These are phyloP conservation scores for Fusarium poae DNA, from an alignment of 2,329 filamentous ascomycete genomes.

Conservation along the genomic window DNA sequence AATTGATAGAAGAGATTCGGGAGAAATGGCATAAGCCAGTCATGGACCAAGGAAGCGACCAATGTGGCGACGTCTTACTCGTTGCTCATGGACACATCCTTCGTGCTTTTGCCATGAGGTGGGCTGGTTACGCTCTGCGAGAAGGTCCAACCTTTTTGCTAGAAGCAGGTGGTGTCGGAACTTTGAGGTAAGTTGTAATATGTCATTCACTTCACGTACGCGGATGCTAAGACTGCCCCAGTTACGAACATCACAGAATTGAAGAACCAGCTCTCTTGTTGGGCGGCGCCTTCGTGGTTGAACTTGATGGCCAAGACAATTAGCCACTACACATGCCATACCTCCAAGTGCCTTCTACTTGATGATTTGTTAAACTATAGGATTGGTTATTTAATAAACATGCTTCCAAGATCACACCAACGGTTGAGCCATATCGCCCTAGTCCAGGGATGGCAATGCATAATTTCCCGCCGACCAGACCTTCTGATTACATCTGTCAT, in stretches of 20 bases:
- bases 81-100: conserved; percentile 94
- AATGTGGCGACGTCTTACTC: conserved; percentile 63
- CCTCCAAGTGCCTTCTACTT: not conserved
- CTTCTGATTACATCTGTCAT: conserved; percentile 14
- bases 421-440: conserved; percentile 7
- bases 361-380: conserved; percentile 19
- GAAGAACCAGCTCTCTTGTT: conserved; percentile 84
- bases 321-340: conserved; percentile 1
- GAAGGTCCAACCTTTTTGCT: conserved; percentile 84
- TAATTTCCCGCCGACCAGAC: conserved; percentile 31
- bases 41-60: conserved; percentile 66
- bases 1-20: conserved; percentile 80
- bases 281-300: conserved; percentile 76
- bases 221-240: conserved; percentile 50
- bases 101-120: conserved; percentile 87
- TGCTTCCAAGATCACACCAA: conserved; percentile 11
- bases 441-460: conserved; percentile 24
- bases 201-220: not conserved
- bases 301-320: conserved; percentile 47
- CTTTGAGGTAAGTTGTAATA: conserved; percentile 70
- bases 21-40: conserved; percentile 72
- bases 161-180: conserved; percentile 89
- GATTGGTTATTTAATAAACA: conserved; percentile 31
- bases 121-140: conserved; percentile 79
- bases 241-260: conserved; percentile 84